phyloP scores from a whole-genome alignment of 257 asterid genomes.

The Orobanche coerulescens region DNA sequence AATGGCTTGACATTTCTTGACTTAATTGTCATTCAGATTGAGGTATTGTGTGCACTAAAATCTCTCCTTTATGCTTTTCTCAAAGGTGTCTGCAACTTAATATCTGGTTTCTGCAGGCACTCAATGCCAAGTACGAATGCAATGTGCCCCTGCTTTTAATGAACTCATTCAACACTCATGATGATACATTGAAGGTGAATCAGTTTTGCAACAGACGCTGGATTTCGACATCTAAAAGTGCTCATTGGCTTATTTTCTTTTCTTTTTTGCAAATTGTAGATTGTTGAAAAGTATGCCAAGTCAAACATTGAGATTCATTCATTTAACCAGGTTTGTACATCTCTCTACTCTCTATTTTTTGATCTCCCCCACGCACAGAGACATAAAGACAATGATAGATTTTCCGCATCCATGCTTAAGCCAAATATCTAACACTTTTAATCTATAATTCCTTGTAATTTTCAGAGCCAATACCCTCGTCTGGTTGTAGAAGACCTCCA shows the following conservation, averaged over 20 bases:
- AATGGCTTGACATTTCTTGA: constrained; percentile 94
- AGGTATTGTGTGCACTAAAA: constrained; percentile 41
- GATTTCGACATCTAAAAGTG: neutral
- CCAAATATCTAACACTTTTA: neutral
- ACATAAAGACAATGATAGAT: neutral
- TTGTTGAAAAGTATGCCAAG: constrained; percentile 70
- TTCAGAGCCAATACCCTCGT: constrained; percentile 97
- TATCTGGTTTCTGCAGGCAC: constrained; percentile 48
- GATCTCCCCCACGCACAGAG: neutral
- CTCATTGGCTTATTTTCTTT: constrained; percentile 21
- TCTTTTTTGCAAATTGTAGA: constrained; percentile 39
- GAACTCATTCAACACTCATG: constrained; percentile 99
- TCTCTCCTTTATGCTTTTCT: constrained; percentile 4
- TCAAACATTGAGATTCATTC: constrained; percentile 84
- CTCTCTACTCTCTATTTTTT: constrained; percentile 5
- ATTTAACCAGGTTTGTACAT: constrained; percentile 70
- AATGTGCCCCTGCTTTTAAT: constrained; percentile 86
- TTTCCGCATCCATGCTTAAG: constrained; percentile 5
- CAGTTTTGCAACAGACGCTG: neutral
- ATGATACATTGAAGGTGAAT: constrained; percentile 84
- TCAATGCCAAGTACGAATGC: constrained; percentile 82
- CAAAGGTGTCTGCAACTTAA: constrained; percentile 22
- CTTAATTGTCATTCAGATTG: constrained; percentile 90
- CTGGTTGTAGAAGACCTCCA: constrained; percentile 77
- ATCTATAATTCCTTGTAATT: constrained; percentile 20